These are phyloP conservation scores for Helichrysum umbraculigerum DNA, from an alignment of 129 eudicot species.

Conservation along the genomic window DNA sequence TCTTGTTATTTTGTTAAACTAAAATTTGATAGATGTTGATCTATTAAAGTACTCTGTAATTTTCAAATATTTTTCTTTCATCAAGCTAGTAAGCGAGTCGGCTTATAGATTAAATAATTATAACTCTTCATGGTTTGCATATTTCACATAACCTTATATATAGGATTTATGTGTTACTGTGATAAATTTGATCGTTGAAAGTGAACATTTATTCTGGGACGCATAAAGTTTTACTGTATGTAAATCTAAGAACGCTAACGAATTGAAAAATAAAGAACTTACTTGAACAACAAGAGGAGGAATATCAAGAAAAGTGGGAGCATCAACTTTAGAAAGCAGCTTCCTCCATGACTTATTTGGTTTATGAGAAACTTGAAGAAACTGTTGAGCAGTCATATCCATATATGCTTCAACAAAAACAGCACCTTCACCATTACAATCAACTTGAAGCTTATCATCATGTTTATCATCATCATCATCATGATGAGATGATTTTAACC, in stretches of 20 bases:
- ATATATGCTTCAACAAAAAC: slow-evolving; percentile 84
- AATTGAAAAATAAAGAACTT: slow-evolving; percentile 9
- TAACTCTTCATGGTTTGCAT: too few species aligned
- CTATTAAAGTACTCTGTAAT: too few species aligned
- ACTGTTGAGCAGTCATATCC: slow-evolving; percentile 58
- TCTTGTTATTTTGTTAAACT: too few species aligned
- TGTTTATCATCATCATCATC: slow-evolving; percentile 20
- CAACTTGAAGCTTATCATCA: slow-evolving; percentile 73
- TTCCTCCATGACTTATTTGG: slow-evolving; percentile 90
- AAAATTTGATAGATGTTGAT: too few species aligned
- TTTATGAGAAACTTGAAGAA: slow-evolving; percentile 54
- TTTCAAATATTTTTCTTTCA: too few species aligned
- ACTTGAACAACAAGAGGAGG: slow-evolving; percentile 96
- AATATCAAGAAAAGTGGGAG: slow-evolving; percentile 66
- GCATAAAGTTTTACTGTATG: neutral
- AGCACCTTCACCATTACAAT: slow-evolving; percentile 92
- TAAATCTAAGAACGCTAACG: neutral
- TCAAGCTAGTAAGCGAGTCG: too few species aligned
- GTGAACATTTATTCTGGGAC: neutral
- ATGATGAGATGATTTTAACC: slow-evolving; percentile 35
- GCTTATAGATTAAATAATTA: too few species aligned
- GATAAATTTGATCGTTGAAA: too few species aligned
- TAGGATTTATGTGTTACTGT: too few species aligned
- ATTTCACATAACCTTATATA: too few species aligned
- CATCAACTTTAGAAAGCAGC: slow-evolving; percentile 72